Evolutionary conservation across 306 rosid genomes (phyloP), one percentile per base, ranked within the genome.

Genomic region (Begonia fuchsioides): DNA sequence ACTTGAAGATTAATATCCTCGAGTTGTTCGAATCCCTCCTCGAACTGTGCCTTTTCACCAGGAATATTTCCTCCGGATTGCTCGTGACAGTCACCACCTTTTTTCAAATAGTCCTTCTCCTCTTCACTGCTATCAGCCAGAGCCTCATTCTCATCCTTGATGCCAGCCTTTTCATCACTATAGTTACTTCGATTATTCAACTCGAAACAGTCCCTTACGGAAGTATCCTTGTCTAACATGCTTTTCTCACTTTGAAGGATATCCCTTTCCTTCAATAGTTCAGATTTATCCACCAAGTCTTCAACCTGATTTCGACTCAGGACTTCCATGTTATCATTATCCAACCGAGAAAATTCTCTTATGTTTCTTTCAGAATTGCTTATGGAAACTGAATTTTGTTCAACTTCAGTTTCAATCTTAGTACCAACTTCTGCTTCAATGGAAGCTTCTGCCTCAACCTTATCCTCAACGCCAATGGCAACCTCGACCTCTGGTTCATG

Each of bases 1-100:
- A 60, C 51, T 55, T 63, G 77, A 32, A 67, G 72, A 74, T 64
- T 76, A 39, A 59, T 51, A 47, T 54, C 79, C 54, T 62, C 66
- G 46, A 55, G 74, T 50, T 67, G 65, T 50, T 51, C 66, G 19
- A 54, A 59, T 45, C 55, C 73, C 53, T 46, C 76, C 47, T 72
- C 77, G 47, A 50, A 46, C 56, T 50, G 54, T 61, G 49, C 45
- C 32, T 62, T 66, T 52, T 49, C 78, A 15, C 13, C 56, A 19
- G 51, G 62, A n/a, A 39, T 44, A 10, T 18, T 26, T 7, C 32
- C 71, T 58, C 66, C 68, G 50, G 52, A 43, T 39, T 59, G 77
- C 50, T 41, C 77, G 66, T 60, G 15, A 45, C 51, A 26, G 32
- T 26, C 68, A 50, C 49, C 57, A 35, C 64, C 72, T 11, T 15